Conservation (phyloP, 441 rosid genomes). For the Pelargonium citronellum region DNA sequence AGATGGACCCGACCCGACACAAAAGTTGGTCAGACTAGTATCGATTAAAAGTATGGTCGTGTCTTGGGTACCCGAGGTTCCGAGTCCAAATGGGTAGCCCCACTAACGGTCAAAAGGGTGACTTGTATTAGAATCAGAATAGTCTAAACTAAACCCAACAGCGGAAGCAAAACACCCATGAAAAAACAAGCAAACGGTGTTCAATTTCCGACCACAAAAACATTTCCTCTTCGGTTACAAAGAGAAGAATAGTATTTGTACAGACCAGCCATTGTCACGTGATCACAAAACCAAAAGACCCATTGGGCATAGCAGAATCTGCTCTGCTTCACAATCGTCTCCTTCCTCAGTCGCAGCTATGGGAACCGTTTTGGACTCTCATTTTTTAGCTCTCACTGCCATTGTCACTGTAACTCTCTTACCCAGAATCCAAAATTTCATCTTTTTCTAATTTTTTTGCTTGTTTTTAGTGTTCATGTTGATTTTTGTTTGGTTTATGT, state of each 20-base stretch:
- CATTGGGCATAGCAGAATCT: neutral
- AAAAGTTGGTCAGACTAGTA: too few species aligned
- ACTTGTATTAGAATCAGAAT: too few species aligned
- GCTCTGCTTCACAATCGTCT: neutral
- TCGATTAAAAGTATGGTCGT: too few species aligned
- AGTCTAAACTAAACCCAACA: too few species aligned
- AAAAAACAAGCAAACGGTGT: constrained; percentile 13
- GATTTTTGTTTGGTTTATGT: constrained; percentile 15
- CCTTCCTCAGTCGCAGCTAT: constrained; percentile 20
- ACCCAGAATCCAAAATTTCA: neutral
- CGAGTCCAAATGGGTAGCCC: too few species aligned
- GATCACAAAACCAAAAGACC: neutral
- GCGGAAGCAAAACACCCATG: too few species aligned
- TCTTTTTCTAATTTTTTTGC: neutral
- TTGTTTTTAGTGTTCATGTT: neutral
- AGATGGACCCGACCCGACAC: too few species aligned
- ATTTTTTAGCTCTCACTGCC: constrained; percentile 73
- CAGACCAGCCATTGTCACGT: neutral
- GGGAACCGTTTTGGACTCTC: constrained; percentile 71
- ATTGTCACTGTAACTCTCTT: constrained; percentile 45
- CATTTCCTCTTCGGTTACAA: neutral
- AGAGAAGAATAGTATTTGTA: neutral
- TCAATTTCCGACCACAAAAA: constrained; percentile 14
- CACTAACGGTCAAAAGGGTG: too few species aligned
- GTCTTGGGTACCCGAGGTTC: too few species aligned